These are phyloP conservation scores for Saccharomyces hybrid DNA, from an alignment of 1,139 yeast genomes.

Conservation along the genomic window DNA sequence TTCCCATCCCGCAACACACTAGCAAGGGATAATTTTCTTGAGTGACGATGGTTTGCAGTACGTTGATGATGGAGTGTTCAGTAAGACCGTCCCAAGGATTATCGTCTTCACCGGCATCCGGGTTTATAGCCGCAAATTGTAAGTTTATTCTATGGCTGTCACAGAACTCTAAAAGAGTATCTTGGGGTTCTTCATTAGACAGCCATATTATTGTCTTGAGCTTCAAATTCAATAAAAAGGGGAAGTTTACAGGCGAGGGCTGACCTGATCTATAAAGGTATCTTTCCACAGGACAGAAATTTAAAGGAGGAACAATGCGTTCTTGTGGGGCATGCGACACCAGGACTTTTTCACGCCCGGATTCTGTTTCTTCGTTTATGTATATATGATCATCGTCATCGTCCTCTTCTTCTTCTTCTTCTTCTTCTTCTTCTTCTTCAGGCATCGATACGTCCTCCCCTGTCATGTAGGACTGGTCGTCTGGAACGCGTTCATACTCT, in stretches of 20 bases:
- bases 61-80: slow-evolving; percentile 70
- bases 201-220: slow-evolving; percentile 84
- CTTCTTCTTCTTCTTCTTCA: slow-evolving; percentile 9
- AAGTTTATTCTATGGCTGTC: slow-evolving; percentile 59
- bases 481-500: neutral
- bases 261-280: slow-evolving; percentile 86
- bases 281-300: slow-evolving; percentile 90
- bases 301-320: slow-evolving; percentile 83
- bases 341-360: slow-evolving; percentile 24
- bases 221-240: slow-evolving; percentile 67
- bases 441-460: neutral
- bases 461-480: neutral
- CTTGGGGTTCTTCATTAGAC: slow-evolving; percentile 92
- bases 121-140: slow-evolving; percentile 50
- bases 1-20: slow-evolving; percentile 96
- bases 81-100: slow-evolving; percentile 95
- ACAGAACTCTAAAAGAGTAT: slow-evolving; percentile 75
- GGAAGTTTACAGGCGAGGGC: slow-evolving; percentile 88
- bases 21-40: slow-evolving; percentile 71
- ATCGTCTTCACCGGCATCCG: slow-evolving; percentile 65
- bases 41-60: slow-evolving; percentile 67
- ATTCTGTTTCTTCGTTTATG: slow-evolving; percentile 29
- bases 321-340: slow-evolving; percentile 43
- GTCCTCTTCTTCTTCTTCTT: slow-evolving; percentile 18
- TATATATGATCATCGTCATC: slow-evolving; percentile 26